Evolutionary conservation across 2,329 filamentous ascomycete species (phyloP).

Genomic region (Trichophyton verrucosum): DNA sequence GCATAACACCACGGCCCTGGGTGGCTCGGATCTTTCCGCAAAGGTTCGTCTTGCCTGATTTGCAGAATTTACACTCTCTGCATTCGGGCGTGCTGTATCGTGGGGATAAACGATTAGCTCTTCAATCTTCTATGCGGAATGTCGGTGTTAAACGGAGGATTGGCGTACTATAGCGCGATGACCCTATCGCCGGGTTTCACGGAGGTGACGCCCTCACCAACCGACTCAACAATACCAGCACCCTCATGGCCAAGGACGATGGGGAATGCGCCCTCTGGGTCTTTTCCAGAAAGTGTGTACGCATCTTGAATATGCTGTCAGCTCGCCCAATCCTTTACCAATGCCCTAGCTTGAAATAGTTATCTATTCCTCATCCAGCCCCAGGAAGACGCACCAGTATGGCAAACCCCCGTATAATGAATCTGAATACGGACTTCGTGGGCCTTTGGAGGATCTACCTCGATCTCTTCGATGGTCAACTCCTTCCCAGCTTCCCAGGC

Average conservation of each 20-base stretch:
- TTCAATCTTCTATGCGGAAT: not conserved
- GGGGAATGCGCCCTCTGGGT: constrained; percentile 89
- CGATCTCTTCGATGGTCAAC: constrained; percentile 78
- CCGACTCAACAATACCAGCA: constrained; percentile 81
- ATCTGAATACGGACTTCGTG: constrained; percentile 96
- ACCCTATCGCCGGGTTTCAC: constrained; percentile 92
- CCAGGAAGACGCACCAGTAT: constrained; percentile 56
- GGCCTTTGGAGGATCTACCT: constrained; percentile 77
- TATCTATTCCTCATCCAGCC: not conserved
- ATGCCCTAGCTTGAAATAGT: not conserved
- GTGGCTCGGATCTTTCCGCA: constrained; percentile 98
- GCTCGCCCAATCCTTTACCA: not conserved
- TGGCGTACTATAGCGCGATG: constrained; percentile 67
- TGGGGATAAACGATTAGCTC: not conserved
- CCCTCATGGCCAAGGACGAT: constrained; percentile 83
- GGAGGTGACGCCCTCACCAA: constrained; percentile 87
- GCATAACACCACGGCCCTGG: constrained; percentile 92
- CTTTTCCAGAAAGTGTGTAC: constrained; percentile 90
- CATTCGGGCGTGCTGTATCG: constrained; percentile 80
- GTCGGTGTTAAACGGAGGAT: not conserved
- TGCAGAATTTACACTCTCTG: constrained; percentile 98
- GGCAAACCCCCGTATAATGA: constrained; percentile 96
- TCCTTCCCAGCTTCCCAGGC: constrained; percentile 94
- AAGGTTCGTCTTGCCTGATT: constrained; percentile 97
- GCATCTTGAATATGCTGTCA: constrained; percentile 48